Conservation (phyloP, 495 filamentous ascomycete species). For the Talaromyces liani region DNA sequence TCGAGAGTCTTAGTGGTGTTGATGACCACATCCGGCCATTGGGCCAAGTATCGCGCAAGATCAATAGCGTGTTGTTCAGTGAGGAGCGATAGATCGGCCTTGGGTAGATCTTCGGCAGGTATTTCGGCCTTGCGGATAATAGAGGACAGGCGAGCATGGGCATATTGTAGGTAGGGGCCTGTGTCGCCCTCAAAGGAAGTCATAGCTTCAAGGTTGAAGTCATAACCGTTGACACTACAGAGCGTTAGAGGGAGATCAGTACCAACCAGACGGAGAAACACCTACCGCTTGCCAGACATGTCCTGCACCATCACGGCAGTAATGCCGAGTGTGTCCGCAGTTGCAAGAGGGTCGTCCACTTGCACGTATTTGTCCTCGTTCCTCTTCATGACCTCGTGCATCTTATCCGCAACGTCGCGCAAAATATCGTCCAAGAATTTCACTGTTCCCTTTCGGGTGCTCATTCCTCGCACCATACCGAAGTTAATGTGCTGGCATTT, state of each 20-base stretch:
- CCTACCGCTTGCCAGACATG: constrained; percentile 61
- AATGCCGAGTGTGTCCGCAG: constrained; percentile 53
- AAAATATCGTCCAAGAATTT: constrained; percentile 67
- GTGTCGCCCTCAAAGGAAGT: constrained; percentile 66
- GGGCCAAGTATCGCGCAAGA: constrained; percentile 50
- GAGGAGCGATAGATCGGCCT: constrained; percentile 50
- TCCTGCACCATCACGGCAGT: constrained; percentile 67
- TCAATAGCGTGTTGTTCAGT: constrained; percentile 49
- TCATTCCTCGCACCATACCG: constrained; percentile 66
- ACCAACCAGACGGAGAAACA: not conserved
- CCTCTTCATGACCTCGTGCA: constrained; percentile 65
- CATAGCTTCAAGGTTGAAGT: constrained; percentile 63
- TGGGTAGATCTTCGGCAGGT: constrained; percentile 31
- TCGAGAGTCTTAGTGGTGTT: constrained; percentile 58
- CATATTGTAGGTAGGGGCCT: constrained; percentile 64
- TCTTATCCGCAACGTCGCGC: constrained; percentile 54
- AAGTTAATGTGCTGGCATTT: constrained; percentile 68
- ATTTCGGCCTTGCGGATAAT: constrained; percentile 49
- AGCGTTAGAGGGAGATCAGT: constrained; percentile 12
- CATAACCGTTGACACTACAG: constrained; percentile 54
- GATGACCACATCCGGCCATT: constrained; percentile 57
- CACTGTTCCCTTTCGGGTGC: constrained; percentile 60
- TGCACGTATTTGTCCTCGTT: constrained; percentile 59
- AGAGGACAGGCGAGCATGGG: constrained; percentile 59
- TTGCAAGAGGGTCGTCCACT: constrained; percentile 51